Conservation (phyloP, 2,329 filamentous ascomycete species). For the Colletotrichum sp. region DNA sequence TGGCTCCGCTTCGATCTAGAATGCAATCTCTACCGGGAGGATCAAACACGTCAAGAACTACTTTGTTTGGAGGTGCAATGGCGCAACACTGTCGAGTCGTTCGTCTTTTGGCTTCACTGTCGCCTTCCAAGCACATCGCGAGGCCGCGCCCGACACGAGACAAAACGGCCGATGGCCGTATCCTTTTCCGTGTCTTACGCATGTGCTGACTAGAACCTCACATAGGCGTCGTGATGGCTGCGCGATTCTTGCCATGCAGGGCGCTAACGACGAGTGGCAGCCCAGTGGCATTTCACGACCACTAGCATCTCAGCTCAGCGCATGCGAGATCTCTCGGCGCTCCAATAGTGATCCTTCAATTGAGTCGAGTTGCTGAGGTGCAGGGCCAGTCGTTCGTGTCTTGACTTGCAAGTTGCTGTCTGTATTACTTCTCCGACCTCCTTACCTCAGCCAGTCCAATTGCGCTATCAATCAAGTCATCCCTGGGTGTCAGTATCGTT, state of each 20-base stretch:
- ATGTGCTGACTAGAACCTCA: background rate
- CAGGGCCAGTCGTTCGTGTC: constrained; percentile 3
- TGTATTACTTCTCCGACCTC: background rate
- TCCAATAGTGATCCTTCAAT: background rate
- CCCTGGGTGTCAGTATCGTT: background rate
- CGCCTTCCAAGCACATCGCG: background rate
- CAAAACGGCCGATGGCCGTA: background rate
- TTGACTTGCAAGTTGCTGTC: background rate
- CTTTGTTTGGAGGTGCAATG: background rate
- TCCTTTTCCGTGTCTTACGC: background rate
- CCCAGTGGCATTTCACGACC: background rate
- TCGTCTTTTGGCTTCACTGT: background rate
- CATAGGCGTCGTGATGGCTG: background rate
- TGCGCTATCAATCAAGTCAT: background rate
- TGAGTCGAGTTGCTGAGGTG: background rate
- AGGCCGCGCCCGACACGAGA: background rate
- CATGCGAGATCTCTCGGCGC: background rate
- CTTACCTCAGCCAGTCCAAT: background rate
- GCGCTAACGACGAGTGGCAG: background rate
- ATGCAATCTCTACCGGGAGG: constrained; percentile 4
- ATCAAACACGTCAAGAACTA: constrained; percentile 5
- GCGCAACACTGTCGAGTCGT: background rate
- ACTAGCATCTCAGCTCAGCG: background rate
- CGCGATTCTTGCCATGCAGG: background rate
- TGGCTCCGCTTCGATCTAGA: background rate